Base-by-base conservation (phyloP, 2,329 filamentous ascomycete genomes). In the Xylariaceae sp. region DNA sequence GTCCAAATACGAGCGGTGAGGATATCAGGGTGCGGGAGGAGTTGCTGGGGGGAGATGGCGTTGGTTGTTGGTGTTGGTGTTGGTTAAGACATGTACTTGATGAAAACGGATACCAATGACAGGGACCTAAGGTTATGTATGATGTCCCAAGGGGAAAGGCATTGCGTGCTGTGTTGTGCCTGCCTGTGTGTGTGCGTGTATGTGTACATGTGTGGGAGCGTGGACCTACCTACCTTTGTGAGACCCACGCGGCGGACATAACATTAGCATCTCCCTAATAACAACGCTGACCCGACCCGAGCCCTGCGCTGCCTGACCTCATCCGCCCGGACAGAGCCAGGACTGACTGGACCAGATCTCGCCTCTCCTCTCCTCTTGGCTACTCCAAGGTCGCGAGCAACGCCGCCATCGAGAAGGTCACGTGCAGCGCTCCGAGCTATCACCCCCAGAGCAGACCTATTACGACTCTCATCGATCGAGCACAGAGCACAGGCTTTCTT, bases 211-310 rank as follows among this genome's bases (percentile, higher is more conserved):
- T 54, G 55, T 59, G 55, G 60, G 63, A 60, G 58, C 59, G 63
- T 63, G 59, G n/a, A 62, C 58, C 57, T 53, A 54, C 46, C 42
- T 50, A n/a, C n/a, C n/a, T 40, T 51, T 53, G 50, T 50, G 44
- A 53, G 46, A 49, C 50, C 41, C 39, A 37, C 29, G 33, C 26
- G 30, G 39, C 27, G 48, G 30, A 13, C 30, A 33, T n/a, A 16
- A n/a, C n/a, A n/a, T n/a, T 33, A 33, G 15, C 30, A 45, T 40
- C 43, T 48, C 48, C 43, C 44, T 45, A 40, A 35, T 26, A 48
- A 39, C 37, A 33, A 21, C 24, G 30, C 33, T 26, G 29, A 41
- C 40, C 21, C 23, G 32, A 24, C 32, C 33, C 29, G 16, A 26
- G 39, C 16, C 41, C 41, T 9, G 30, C 43, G 35, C 35, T 29